Conservation (phyloP, 2,329 filamentous ascomycete species). For the Aspergillus hortae region DNA sequence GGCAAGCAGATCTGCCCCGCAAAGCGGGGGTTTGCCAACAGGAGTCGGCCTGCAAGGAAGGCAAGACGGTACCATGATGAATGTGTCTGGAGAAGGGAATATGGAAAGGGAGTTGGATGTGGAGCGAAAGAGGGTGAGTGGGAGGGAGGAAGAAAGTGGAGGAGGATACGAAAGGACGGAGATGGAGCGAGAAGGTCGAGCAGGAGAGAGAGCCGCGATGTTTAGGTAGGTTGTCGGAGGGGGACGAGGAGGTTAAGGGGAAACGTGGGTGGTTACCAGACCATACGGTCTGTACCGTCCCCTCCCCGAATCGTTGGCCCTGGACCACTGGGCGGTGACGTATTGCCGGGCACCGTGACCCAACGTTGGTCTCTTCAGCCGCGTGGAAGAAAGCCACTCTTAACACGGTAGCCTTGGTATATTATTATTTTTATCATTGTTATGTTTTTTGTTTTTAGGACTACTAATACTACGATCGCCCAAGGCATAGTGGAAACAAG, state of each 20-base stretch:
- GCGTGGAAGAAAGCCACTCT: not conserved
- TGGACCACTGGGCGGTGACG: not conserved
- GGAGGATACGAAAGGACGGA: constrained; percentile 14
- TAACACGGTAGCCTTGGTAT: not conserved
- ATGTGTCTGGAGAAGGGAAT: constrained; percentile 13
- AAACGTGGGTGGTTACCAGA: constrained; percentile 7
- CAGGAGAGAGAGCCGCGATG: constrained; percentile 16
- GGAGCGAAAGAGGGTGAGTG: not conserved
- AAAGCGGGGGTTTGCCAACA: constrained; percentile 28
- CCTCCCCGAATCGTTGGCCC: not conserved
- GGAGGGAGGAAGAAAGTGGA: constrained; percentile 8
- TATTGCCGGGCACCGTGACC: not conserved
- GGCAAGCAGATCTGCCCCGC: constrained; percentile 28
- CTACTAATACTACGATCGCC: too few species aligned
- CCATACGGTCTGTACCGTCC: not conserved
- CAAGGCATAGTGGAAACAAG: too few species aligned
- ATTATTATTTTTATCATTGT: too few species aligned
- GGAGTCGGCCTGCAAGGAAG: constrained; percentile 3
- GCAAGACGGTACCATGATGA: constrained; percentile 29
- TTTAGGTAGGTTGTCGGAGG: constrained; percentile 17
- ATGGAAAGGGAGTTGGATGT: constrained; percentile 7
- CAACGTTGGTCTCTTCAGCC: not conserved
- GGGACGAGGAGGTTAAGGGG: constrained; percentile 19
- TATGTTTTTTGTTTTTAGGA: too few species aligned
- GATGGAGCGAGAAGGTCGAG: constrained; percentile 15